Evolutionary conservation across 192 early-diverging fungal genomes (phyloP), one percentile per base, ranked within the genome.

Genomic region (Oehlia diaphana): DNA sequence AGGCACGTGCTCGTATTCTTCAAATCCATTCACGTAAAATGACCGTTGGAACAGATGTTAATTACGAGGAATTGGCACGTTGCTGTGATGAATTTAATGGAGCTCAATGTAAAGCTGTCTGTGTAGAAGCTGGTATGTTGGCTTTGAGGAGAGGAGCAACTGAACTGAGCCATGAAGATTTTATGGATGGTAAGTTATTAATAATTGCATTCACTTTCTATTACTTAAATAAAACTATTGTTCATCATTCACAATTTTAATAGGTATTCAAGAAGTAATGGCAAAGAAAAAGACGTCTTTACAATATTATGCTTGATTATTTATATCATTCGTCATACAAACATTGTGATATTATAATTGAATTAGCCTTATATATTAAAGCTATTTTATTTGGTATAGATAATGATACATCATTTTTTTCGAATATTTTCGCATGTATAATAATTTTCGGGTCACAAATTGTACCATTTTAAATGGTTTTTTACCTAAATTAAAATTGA

Each of bases 51-150:
- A 83, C 89, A 47, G 93, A 97, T 81, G 95, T 98, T 78, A 98
- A 99, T 89, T 98, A 93, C 90, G 96, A 96, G 28, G 98, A 99
- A 86, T 87, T 99, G 62, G 93, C 96, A 12, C 87, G 98, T 63
- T 94, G 91, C 33, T 98, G 96, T 85, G 96, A 99, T 82, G 98
- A 99, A 85, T 99, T 99, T 82, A 99, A 99, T 80, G 98, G 98
- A 42, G 98, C 98, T 12, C 98, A 99, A 83, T 97, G 95, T 90
- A 99, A 99, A 87, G 98, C 98, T 44, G 93, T 98, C 63, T 99
- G 98, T 85, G 97, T 98, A 21, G 96, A 98, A 85, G 96, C 96
- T 10, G 96, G 98, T 72, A 99, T 99, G 98, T 91, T 98, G 89
- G 98, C 98, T 33, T 84, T 99, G 73, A 89, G 98, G 37, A 87